Percentiles rank a stretch among this genome's conserved stretches.
Conservation (phyloP, 2,329 filamentous ascomycete genomes). For the Cadophora luteo-olivacea region DNA sequence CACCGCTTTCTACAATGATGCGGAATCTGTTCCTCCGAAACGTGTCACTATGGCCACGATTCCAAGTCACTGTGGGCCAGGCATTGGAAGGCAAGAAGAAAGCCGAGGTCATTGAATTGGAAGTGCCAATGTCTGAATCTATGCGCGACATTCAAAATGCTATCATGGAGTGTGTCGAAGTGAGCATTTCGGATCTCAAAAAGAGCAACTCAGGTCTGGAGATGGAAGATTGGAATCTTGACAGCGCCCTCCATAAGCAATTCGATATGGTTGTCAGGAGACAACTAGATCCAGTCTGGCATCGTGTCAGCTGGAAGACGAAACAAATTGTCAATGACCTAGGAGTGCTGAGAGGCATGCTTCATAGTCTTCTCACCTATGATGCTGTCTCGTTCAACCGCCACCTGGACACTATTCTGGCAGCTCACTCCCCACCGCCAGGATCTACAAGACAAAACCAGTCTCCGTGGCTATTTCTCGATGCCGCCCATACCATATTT, state of each 20-base stretch:
- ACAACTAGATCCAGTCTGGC: constrained; percentile 96
- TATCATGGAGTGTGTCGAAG: constrained; percentile 94
- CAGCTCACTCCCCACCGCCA: constrained; percentile 85
- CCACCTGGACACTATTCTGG: constrained; percentile 92
- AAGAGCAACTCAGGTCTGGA: constrained; percentile 90
- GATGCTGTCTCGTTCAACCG: constrained; percentile 92
- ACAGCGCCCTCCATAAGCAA: constrained; percentile 89
- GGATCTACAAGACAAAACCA: constrained; percentile 88
- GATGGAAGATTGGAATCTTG: constrained; percentile 96
- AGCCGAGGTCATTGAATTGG: constrained; percentile 95
- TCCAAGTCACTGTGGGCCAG: constrained; percentile 88
- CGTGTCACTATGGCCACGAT: constrained; percentile 89
- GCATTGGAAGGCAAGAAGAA: constrained; percentile 90
- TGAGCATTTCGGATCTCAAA: constrained; percentile 91
- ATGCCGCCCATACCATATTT: constrained; percentile 94
- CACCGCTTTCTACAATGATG: constrained; percentile 88
- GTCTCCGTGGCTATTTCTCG: constrained; percentile 94
- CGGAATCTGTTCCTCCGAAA: constrained; percentile 90
- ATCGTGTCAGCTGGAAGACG: constrained; percentile 93
- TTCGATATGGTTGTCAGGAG: constrained; percentile 89
- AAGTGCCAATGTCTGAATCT: constrained; percentile 92
- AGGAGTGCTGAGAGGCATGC: constrained; percentile 79
- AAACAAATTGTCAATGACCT: constrained; percentile 93
- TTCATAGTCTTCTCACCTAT: constrained; percentile 82
- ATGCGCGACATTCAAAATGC: constrained; percentile 96